Conservation (phyloP, 2,329 filamentous ascomycete genomes). For the Apiospora arundinis region DNA sequence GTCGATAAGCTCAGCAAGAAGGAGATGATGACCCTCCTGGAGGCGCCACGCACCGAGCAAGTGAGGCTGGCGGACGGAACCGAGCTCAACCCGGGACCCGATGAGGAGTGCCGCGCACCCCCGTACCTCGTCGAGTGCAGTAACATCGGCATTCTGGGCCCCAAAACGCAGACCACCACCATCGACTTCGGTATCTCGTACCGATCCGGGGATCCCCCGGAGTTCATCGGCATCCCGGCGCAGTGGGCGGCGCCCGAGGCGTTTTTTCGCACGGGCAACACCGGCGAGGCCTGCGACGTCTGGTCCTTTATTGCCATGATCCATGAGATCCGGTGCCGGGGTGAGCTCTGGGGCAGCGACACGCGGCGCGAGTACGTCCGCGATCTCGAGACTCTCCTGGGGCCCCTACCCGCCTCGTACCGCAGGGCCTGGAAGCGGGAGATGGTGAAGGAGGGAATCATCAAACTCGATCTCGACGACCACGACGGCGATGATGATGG, state of each 20-base stretch:
- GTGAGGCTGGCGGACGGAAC: neutral
- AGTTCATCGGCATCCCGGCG: neutral
- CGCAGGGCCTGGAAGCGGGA: neutral
- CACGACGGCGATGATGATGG: no score
- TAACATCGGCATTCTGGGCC: neutral
- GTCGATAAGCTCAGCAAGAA: conserved; percentile 20
- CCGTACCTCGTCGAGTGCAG: conserved; percentile 5
- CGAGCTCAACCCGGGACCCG: neutral
- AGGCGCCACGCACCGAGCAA: neutral
- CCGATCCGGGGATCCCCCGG: neutral
- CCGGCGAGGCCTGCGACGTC: conserved; percentile 1
- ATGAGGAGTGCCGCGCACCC: neutral
- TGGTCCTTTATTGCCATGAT: conserved; percentile 13
- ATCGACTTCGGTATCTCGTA: conserved; percentile 16
- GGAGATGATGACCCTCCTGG: conserved; percentile 17
- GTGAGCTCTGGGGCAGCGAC: neutral
- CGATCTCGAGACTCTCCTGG: conserved; percentile 10
- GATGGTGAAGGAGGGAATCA: neutral
- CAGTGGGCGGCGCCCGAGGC: conserved; percentile 15
- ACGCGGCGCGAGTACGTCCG: neutral
- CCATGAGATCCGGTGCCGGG: neutral
- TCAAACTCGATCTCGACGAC: neutral
- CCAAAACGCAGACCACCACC: neutral
- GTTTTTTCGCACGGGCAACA: neutral
- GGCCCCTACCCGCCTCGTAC: conserved; percentile 11